Evolutionary conservation across 257 asterid species (phyloP), one percentile per base, ranked within the genome.

Genomic region (Lantana camara): DNA sequence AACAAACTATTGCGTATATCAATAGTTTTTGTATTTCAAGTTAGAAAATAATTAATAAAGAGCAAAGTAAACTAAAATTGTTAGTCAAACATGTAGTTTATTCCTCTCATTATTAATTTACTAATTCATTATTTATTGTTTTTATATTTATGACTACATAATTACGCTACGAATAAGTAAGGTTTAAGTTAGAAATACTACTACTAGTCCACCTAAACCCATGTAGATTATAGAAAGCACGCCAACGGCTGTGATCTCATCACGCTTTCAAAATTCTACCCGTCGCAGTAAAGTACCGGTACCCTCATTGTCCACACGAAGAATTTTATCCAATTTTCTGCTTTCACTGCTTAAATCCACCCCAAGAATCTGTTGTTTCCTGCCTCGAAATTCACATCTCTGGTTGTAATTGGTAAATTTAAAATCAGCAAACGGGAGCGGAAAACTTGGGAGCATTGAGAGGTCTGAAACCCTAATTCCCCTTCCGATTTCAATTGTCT

Each of bases 231-330:
- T 19, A 29, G 13, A 44, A 62, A n/a, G 20, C 40, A 29, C 23
- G 50, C 20, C 14, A 23, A 70, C 75, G 70, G 70, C 60, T 42
- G 14, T 13, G 66, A 56, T 45, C n/a, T 55, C 70, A 34, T 46
- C 38, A 22, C 21, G 47, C 41, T 55, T 47, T 56, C 38, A 41
- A 60, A 35, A 53, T 20, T 20, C 9, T 37, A 60, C 49, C 70
- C 21, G 34, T 4, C 59, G 44, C 34, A 12, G 40, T 35, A 27
- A 27, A 27, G 19, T 42, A 48, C 51, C 58, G 69, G 40, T 46
- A 54, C 58, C 45, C 63, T 54, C 52, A 9, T n/a, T n/a, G 8
- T 7, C 48, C 45, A 65, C 37, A 17, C 66, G 40, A 23, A 55
- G 14, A 56, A n/a, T 16, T 56, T 52, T 50, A 69, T 40, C 73